Percentiles rank a stretch among this genome's conserved stretches.
Evolutionary conservation across 306 rosid species (phyloP).

Genomic region (Casuarina cunninghamiana): DNA sequence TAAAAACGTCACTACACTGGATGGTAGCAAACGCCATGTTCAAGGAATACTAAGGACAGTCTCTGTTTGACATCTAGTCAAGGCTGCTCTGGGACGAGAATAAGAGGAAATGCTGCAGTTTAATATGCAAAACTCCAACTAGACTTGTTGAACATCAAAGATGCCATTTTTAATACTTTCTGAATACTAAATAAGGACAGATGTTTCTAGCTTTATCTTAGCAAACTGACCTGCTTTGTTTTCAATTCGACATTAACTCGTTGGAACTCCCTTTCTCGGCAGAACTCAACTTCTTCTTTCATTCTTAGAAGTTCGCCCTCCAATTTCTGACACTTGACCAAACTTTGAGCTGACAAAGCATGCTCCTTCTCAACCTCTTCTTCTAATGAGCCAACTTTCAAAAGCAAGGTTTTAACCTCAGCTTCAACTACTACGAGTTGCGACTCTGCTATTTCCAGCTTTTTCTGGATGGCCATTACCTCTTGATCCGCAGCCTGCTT

Average conservation of each 20-base stretch:
- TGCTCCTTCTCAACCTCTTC: constrained; percentile 56
- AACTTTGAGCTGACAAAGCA: constrained; percentile 47
- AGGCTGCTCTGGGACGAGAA: background rate
- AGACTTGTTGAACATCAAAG: background rate
- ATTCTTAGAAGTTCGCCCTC: constrained; percentile 59
- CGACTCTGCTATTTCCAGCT: constrained; percentile 50
- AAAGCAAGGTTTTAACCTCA: constrained; percentile 44
- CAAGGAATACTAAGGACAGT: background rate
- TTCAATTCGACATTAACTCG: constrained; percentile 41
- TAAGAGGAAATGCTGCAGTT: background rate
- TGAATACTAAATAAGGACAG: background rate
- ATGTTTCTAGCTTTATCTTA: background rate
- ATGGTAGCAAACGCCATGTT: background rate
- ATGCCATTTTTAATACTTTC: background rate
- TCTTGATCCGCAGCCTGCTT: constrained; percentile 55
- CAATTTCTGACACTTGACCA: constrained; percentile 45
- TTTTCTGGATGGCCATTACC: constrained; percentile 38
- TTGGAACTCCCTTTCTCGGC: constrained; percentile 39
- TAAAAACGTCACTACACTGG: background rate
- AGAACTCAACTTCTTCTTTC: constrained; percentile 50
- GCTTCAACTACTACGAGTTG: constrained; percentile 42
- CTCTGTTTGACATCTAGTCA: background rate
- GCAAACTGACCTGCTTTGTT: constrained; percentile 61
- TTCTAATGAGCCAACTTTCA: constrained; percentile 48
- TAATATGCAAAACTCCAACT: background rate